Evolutionary conservation across 495 filamentous ascomycete genomes (phyloP).

Genomic region (Haplographium delicatum): DNA sequence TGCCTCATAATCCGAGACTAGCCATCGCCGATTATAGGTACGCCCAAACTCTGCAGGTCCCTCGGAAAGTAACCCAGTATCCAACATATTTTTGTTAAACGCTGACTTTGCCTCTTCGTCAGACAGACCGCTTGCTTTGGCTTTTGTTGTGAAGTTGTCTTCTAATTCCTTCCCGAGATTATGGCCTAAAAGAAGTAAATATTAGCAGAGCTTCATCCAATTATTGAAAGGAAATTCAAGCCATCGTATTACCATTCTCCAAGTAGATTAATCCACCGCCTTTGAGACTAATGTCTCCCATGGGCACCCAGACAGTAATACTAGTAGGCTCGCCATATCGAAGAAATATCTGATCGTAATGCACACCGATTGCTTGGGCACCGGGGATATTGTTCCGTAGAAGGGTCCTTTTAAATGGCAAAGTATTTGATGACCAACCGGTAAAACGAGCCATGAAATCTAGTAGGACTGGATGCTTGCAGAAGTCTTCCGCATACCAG

Average conservation of each 20-base stretch:
- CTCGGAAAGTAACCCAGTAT: constrained; percentile 37
- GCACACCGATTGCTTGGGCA: constrained; percentile 54
- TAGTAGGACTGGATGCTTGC: constrained; percentile 46
- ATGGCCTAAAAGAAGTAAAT: too few species aligned
- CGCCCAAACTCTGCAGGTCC: constrained; percentile 39
- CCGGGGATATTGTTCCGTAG: constrained; percentile 56
- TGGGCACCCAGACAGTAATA: constrained; percentile 61
- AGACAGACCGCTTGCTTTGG: constrained; percentile 37
- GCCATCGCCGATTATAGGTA: constrained; percentile 42
- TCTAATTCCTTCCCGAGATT: constrained; percentile 41
- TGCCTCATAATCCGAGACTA: constrained; percentile 52
- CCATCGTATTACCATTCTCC: constrained; percentile 40
- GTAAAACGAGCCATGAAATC: constrained; percentile 49
- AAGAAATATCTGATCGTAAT: constrained; percentile 66
- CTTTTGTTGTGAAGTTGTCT: constrained; percentile 41
- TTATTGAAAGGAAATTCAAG: too few species aligned
- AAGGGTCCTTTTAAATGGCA: constrained; percentile 39
- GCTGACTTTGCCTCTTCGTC: constrained; percentile 47
- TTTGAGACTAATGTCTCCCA: constrained; percentile 51
- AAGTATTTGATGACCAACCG: constrained; percentile 48
- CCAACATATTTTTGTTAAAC: constrained; percentile 55
- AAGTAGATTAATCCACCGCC: constrained; percentile 61
- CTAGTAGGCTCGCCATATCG: constrained; percentile 49
- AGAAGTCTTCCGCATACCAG: constrained; percentile 54
- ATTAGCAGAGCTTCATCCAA: too few species aligned